Conservation (phyloP, 257 asterid genomes). For the Rubia yunnanensis region DNA sequence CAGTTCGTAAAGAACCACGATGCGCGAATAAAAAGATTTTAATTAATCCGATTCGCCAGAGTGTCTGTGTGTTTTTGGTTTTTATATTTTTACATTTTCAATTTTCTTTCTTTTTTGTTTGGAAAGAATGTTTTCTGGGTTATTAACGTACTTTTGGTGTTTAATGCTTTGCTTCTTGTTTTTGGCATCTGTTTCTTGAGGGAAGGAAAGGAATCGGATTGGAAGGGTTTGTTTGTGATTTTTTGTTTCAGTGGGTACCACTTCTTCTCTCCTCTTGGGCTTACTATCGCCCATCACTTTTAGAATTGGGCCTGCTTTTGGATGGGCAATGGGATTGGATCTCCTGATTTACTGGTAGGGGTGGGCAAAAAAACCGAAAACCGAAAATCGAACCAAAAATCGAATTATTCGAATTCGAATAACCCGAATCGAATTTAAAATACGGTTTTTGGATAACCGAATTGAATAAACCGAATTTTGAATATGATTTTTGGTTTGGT, state of each 20-base stretch:
- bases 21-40: neutral
- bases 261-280: neutral
- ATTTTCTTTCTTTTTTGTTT: neutral
- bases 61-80: neutral
- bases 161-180: neutral
- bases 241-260: neutral
- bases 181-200: neutral
- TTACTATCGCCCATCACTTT: neutral
- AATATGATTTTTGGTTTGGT: too few species aligned
- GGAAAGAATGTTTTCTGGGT: neutral
- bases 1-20: neutral
- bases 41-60: constrained; percentile 2
- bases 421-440: too few species aligned
- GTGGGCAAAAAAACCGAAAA: too few species aligned
- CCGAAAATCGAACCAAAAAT: too few species aligned
- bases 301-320: neutral
- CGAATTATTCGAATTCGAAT: too few species aligned
- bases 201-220: neutral
- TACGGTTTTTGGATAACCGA: too few species aligned
- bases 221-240: neutral
- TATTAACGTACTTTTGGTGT: neutral
- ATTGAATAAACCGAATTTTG: too few species aligned
- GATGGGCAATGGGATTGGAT: too few species aligned
- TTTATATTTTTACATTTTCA: neutral
- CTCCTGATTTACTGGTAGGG: too few species aligned